A percentile compares a stretch with the other conserved stretches of the same genome.
These are phyloP conservation scores for Globisporangium nodosum DNA, from an alignment of 352 stramenopile genomes.

Conservation along the genomic window DNA sequence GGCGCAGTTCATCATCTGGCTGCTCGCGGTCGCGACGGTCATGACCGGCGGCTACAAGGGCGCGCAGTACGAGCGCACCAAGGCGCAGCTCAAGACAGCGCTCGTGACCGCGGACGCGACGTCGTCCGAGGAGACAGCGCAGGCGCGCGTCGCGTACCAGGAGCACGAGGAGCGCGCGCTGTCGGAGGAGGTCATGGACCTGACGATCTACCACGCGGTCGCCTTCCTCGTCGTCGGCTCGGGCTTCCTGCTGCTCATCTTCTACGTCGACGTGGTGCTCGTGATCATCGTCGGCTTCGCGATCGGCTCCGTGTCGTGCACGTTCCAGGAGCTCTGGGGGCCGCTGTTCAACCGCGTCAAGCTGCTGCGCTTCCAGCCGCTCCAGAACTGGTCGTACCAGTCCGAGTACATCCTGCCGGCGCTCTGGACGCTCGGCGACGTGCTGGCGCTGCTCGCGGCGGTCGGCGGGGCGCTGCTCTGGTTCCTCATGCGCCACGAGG, in stretches of 20 bases:
- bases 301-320: constrained; percentile 48
- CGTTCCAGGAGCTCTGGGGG: constrained; percentile 52
- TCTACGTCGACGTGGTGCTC: constrained; percentile 82
- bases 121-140: constrained; percentile 41
- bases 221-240: constrained; percentile 90
- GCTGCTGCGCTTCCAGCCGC: constrained; percentile 26
- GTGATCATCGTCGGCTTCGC: constrained; percentile 70
- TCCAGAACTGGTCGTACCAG: constrained; percentile 39
- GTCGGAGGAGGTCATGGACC: constrained; percentile 78
- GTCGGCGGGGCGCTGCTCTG: constrained; percentile 44
- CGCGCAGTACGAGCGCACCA: constrained; percentile 55
- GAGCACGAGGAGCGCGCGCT: constrained; percentile 42
- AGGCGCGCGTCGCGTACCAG: constrained; percentile 45
- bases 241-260: constrained; percentile 87
- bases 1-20: constrained; percentile 69
- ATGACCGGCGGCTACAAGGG: constrained; percentile 71
- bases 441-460: constrained; percentile 72
- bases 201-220: constrained; percentile 84
- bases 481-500: constrained; percentile 73
- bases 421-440: constrained; percentile 82
- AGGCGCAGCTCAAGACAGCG: constrained; percentile 45
- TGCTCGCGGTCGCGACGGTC: constrained; percentile 68
- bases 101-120: constrained; percentile 41
- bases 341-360: constrained; percentile 43
- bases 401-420: constrained; percentile 36